Conservation (phyloP, 202 grass and related monocot genomes). For the Tripidium arundinaceum region DNA sequence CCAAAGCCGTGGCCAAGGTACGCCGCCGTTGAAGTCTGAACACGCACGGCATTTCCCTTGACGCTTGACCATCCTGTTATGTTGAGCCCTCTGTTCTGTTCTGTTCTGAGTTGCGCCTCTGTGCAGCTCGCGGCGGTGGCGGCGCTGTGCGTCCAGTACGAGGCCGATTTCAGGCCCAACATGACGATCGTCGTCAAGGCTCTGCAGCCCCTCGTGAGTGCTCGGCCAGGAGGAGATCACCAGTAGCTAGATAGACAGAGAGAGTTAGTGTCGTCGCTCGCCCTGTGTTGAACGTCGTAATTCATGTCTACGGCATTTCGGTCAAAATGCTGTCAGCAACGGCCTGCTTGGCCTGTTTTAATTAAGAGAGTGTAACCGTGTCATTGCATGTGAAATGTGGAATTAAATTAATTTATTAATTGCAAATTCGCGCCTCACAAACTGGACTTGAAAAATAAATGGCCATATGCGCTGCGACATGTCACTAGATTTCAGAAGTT, state of each 20-base stretch:
- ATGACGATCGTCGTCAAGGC: conserved; percentile 83
- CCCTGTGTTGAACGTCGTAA: not conserved
- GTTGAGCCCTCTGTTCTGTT: not conserved
- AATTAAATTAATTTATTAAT: not conserved
- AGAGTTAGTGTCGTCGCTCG: not conserved
- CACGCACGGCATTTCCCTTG: too few species aligned
- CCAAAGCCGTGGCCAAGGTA: conserved; percentile 77
- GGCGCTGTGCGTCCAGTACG: conserved; percentile 63
- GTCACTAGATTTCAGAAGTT: not conserved
- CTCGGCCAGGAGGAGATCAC: conserved; percentile 36
- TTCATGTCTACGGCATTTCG: not conserved
- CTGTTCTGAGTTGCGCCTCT: not conserved
- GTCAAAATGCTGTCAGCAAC: not conserved
- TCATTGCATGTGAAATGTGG: not conserved
- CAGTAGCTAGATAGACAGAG: conserved; percentile 2
- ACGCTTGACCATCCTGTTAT: not conserved
- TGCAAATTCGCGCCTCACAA: not conserved
- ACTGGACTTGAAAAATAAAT: too few species aligned
- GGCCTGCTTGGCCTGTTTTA: not conserved
- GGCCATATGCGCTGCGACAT: too few species aligned
- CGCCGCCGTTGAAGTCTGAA: not conserved
- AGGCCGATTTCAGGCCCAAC: conserved; percentile 73
- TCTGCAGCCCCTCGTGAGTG: conserved; percentile 58
- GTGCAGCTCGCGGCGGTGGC: conserved; percentile 72
- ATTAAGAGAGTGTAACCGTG: not conserved